A percentile compares a stretch with the other conserved stretches of the same genome.
Evolutionary conservation across 768 basidiomycete genomes (phyloP).

Genomic region (Vishniacozyma victoriae): DNA sequence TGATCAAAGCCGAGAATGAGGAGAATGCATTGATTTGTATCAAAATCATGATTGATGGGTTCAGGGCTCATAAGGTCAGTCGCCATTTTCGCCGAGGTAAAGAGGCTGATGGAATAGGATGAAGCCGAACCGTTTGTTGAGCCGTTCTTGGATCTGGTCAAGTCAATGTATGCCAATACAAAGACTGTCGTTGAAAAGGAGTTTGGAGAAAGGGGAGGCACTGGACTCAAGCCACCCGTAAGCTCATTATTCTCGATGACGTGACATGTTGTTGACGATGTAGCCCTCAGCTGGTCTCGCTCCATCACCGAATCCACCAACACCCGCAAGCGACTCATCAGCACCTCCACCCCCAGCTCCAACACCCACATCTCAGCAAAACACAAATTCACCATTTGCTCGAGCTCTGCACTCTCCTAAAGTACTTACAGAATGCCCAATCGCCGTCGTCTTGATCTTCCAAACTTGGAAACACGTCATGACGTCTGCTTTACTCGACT

Average conservation of each 20-base stretch:
- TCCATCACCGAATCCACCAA: constrained; percentile 11
- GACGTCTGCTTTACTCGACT: constrained; percentile 60
- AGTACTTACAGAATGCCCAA: constrained; percentile 85
- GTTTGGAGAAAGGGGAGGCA: constrained; percentile 51
- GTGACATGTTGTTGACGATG: too few relatives aligned
- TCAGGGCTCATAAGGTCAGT: constrained; percentile 62
- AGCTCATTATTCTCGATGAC: too few relatives aligned
- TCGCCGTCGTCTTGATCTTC: constrained; percentile 82
- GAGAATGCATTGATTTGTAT: constrained; percentile 85
- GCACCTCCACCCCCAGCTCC: constrained; percentile 18
- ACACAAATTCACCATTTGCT: constrained; percentile 44
- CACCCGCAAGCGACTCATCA: constrained; percentile 11
- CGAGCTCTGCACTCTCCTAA: constrained; percentile 82
- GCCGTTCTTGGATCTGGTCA: constrained; percentile 74
- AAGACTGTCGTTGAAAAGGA: constrained; percentile 64
- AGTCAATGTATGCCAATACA: constrained; percentile 70
- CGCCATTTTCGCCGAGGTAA: neutral
- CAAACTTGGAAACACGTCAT: constrained; percentile 70
- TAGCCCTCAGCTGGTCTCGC: constrained; percentile 1
- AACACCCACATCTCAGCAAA: constrained; percentile 4
- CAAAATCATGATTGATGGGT: constrained; percentile 84
- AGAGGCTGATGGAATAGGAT: constrained; percentile 16
- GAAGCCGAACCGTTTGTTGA: constrained; percentile 64
- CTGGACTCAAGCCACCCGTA: constrained; percentile 1
- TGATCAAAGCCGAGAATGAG: constrained; percentile 86